Conservation (phyloP, 2,329 filamentous ascomycete genomes). For the Myriosclerotinia scirpicola region DNA sequence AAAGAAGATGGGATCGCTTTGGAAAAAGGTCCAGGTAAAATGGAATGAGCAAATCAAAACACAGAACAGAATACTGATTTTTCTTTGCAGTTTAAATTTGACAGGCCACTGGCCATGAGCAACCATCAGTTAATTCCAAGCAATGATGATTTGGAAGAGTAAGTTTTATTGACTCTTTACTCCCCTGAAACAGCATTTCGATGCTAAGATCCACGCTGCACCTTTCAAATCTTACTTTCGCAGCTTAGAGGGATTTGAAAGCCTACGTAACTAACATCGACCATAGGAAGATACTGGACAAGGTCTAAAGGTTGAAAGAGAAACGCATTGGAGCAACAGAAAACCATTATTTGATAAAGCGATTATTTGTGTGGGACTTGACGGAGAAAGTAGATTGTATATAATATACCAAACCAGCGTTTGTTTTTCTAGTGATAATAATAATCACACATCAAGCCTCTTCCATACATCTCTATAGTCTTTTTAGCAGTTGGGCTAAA, state of each 20-base stretch:
- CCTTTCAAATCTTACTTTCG: neutral
- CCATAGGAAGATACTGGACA: neutral
- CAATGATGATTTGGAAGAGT: neutral
- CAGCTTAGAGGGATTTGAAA: neutral
- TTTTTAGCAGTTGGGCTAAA: neutral
- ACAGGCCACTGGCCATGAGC: neutral
- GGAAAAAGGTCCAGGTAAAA: neutral
- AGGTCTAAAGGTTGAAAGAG: neutral
- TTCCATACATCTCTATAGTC: neutral
- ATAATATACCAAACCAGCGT: conserved; percentile 3
- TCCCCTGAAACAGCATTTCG: neutral
- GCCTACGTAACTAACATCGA: neutral
- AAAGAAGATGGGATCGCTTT: conserved; percentile 9
- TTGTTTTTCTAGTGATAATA: neutral
- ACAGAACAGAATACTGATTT: neutral
- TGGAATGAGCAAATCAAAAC: neutral
- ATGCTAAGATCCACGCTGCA: neutral
- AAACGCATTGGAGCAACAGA: neutral
- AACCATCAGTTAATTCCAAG: conserved; percentile 1
- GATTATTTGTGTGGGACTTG: neutral
- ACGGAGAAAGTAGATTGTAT: neutral
- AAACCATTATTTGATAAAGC: neutral
- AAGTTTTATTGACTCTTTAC: neutral
- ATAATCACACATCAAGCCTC: neutral
- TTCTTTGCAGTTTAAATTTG: neutral